phyloP scores from a whole-genome alignment of 306 rosid genomes.

The Trifolium dubium region DNA sequence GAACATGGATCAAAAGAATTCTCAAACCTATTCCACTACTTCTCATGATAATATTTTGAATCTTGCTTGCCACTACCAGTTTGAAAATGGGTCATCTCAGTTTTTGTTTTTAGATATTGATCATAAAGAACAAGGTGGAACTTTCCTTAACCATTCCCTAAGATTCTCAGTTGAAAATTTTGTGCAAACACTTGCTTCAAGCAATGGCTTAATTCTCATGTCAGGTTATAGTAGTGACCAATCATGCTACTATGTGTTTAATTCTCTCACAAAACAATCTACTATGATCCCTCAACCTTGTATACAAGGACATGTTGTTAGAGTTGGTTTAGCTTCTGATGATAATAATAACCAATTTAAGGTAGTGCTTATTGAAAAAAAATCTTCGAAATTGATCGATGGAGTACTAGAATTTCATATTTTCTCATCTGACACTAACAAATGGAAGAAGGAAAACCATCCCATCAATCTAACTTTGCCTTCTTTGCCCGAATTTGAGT shows the following conservation, averaged over 20 bases:
- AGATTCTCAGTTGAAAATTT: conserved; percentile 45
- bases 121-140: conserved; percentile 7
- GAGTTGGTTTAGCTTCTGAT: conserved; percentile 47
- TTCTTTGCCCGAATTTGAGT: conserved; percentile 41
- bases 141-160: neutral
- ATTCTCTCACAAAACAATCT: conserved; percentile 35
- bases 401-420: conserved; percentile 31
- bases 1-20: conserved; percentile 31
- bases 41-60: conserved; percentile 25
- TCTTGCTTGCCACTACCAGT: conserved; percentile 48
- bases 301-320: neutral
- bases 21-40: conserved; percentile 1
- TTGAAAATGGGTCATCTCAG: conserved; percentile 54
- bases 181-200: conserved; percentile 47
- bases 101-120: conserved; percentile 33
- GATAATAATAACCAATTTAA: conserved; percentile 34
- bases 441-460: conserved; percentile 38
- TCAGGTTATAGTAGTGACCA: conserved; percentile 35
- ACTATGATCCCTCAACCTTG: conserved; percentile 29
- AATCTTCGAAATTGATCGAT: conserved; percentile 24
- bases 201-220: conserved; percentile 47
- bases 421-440: conserved; percentile 37
- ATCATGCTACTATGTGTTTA: conserved; percentile 42
- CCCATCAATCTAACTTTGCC: conserved; percentile 21
- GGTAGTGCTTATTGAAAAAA: conserved; percentile 43